Evolutionary conservation across 768 basidiomycete species (phyloP).

Genomic region (Leccinellum rugosiceps): DNA sequence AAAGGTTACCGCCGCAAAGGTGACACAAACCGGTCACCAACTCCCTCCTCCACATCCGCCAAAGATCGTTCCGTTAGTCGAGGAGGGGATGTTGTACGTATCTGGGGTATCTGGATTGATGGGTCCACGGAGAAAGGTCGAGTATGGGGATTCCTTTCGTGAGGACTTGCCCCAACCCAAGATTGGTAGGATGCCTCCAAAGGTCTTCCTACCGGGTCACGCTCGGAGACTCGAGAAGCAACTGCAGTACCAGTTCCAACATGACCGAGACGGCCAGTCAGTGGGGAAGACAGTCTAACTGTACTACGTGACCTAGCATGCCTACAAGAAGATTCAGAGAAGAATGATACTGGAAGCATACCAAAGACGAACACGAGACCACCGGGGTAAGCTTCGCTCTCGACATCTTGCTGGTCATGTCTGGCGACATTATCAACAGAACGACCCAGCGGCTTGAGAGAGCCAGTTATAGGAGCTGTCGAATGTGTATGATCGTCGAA

Average conservation of each 20-base stretch:
- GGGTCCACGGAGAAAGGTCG: not conserved
- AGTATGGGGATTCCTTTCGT: conserved; percentile 12
- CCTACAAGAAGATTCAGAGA: conserved; percentile 12
- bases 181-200: not conserved
- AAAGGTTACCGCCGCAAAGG: not conserved
- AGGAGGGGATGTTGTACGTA: not conserved
- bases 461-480: not conserved
- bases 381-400: not conserved
- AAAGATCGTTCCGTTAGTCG: not conserved
- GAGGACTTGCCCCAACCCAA: not conserved
- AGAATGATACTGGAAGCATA: not conserved
- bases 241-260: not conserved
- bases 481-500: not conserved
- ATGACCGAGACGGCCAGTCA: conserved; percentile 1
- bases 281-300: conserved; percentile 11
- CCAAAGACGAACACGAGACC: conserved; percentile 9
- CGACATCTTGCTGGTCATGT: not conserved
- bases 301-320: not conserved
- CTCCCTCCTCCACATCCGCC: not conserved
- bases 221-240: not conserved
- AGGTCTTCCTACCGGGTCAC: not conserved
- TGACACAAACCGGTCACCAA: conserved; percentile 9
- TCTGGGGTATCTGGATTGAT: not conserved
- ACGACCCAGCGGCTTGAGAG: not conserved
- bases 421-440: not conserved